Base-by-base conservation (phyloP, 345 rosid species). In the Kandelia obovata region DNA sequence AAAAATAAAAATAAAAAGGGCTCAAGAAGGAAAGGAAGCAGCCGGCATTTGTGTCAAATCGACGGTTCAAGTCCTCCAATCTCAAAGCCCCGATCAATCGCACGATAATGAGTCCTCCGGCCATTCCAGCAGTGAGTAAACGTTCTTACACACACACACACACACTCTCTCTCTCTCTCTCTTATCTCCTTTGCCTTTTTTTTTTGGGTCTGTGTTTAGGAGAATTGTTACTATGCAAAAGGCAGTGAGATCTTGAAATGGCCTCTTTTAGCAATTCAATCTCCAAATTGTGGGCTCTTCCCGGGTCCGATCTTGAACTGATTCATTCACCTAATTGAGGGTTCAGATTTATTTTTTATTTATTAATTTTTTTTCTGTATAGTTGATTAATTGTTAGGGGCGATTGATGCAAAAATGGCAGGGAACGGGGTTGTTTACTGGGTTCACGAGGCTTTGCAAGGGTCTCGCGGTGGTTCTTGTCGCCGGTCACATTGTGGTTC, bases 401-500 rank as follows among this genome's bases (percentile, higher is more conserved):
- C 21, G 17, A 13, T 55, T 53, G 19, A 43, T 57, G 23, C 7
- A 16, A 43, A 21, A 58, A 25, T 73, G 35, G 62, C 60, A 92
- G 97, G 90, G 94, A 66, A 56, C 79, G 75, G 78, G 85, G 73
- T 72, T 85, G 75, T 86, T 85, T 59, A 78, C 82, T 35, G 96
- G 91, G 72, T 92, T 92, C 75, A 96, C 98, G 21, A 83, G 82
- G 87, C 88, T 92, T 43, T 90, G 99, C 82, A 92, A 96, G 81
- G 98, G 96, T 64, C 71, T 92, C 17, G 89, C 97, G 3, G 88
- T 85, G 61, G 89, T 96, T 43, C 91, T 92, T 34, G 84, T 88
- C 26, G 80, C 80, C 21, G 98, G 92, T 2, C 95, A 96, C 86
- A 58, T 83, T 80, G 78, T 86, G 34, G 95, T 92, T 82, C 99